Evolutionary conservation across 139 green algal genomes (phyloP).

Genomic region (Micractinium sp.): DNA sequence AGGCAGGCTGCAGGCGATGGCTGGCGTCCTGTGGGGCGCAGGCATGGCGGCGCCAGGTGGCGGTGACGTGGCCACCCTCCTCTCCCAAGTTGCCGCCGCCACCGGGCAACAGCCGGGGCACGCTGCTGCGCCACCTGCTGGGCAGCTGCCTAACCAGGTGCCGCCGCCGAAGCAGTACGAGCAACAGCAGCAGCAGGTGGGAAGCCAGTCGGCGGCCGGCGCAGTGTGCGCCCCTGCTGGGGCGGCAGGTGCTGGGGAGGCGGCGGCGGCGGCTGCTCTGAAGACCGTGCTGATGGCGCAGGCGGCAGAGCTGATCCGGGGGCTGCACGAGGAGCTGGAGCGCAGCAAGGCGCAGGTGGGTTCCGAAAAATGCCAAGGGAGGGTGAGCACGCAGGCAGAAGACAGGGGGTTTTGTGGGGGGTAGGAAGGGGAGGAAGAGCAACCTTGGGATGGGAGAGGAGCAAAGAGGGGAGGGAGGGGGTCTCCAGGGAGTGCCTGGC

Average conservation of each 20-base stretch:
- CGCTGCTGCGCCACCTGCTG: not conserved
- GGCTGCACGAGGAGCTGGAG: constrained; percentile 21
- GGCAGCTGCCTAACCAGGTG: not conserved
- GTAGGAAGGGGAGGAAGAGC: no score
- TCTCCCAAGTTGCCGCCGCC: no score
- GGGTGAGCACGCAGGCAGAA: no score
- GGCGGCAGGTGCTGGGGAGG: not conserved
- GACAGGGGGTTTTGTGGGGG: no score
- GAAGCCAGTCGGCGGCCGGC: no score
- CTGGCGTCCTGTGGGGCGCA: not conserved
- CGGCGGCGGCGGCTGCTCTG: not conserved
- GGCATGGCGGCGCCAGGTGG: not conserved
- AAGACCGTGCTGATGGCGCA: constrained; percentile 2
- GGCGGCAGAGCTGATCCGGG: constrained; percentile 9
- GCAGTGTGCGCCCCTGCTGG: not conserved
- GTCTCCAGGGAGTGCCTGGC: no score
- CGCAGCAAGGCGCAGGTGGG: constrained; percentile 1
- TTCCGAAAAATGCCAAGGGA: no score
- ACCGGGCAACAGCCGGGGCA: no score
- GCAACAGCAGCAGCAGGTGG: not conserved
- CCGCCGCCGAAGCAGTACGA: not conserved
- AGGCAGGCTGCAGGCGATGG: not conserved
- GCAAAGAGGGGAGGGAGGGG: no score
- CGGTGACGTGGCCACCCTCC: no score
- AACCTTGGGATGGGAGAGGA: no score